phyloP scores from a whole-genome alignment of 139 green algal species.

The Yamagishiella unicocca region DNA sequence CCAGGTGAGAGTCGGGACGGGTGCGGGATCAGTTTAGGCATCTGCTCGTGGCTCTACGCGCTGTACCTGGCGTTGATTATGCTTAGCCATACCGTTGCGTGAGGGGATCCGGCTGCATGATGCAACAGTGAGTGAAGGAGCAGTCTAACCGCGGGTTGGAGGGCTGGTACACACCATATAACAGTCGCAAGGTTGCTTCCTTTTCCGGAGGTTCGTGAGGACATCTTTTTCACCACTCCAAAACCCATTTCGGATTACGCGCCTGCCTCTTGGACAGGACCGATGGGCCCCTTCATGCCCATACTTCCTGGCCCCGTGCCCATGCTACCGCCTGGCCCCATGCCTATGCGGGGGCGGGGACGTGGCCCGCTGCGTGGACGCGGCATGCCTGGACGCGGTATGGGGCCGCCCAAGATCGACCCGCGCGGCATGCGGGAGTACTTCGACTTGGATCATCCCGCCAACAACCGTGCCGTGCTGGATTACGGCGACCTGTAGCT shows the following conservation, averaged over 20 bases:
- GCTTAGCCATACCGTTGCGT: no score
- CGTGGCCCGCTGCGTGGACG: conserved; percentile 26
- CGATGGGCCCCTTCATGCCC: conserved; percentile 70
- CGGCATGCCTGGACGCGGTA: conserved; percentile 15
- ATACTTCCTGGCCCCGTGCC: conserved; percentile 33
- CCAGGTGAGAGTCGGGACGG: conserved; percentile 44
- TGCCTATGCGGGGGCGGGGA: conserved; percentile 40
- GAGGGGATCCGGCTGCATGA: no score
- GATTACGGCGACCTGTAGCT: conserved; percentile 89
- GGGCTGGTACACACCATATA: no score
- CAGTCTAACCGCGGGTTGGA: no score
- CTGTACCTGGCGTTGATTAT: no score
- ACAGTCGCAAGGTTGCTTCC: no score
- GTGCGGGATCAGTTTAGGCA: no score
- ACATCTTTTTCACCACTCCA: no score
- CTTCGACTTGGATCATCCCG: conserved; percentile 86
- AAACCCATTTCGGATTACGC: no score
- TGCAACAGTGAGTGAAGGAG: no score
- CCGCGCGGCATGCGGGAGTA: conserved; percentile 71
- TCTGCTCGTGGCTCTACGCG: no score
- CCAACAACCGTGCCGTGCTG: conserved; percentile 87
- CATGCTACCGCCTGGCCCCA: conserved; percentile 36
- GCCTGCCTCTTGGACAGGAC: conserved; percentile 39
- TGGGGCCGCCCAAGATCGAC: conserved; percentile 51
- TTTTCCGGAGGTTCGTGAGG: no score